Conservation (phyloP, 495 filamentous ascomycete species). For the Cryomyces antarcticus region DNA sequence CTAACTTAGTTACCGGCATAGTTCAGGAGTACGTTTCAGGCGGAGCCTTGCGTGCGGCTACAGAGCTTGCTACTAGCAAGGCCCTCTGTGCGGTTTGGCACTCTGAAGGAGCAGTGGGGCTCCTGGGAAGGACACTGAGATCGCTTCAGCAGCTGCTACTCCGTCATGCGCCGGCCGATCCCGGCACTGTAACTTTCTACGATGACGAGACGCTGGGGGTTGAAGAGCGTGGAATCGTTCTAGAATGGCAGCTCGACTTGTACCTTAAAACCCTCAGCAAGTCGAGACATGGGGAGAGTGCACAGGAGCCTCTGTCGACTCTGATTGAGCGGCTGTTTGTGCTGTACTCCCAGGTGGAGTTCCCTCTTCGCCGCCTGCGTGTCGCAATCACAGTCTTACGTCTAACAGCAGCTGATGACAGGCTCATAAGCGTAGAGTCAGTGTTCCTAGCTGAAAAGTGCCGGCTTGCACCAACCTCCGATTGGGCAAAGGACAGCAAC, state of each 20-base stretch:
- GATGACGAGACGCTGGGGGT: conserved; percentile 21
- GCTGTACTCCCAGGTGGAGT: conserved; percentile 9
- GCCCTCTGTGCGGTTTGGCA: conserved; percentile 12
- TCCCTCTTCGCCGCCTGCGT: conserved; percentile 14
- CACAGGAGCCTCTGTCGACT: conserved; percentile 17
- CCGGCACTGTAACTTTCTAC: conserved; percentile 12
- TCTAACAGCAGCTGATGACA: conserved; percentile 1
- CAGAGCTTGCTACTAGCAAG: conserved; percentile 9
- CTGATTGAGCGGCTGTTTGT: conserved; percentile 17
- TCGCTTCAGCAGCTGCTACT: conserved; percentile 24
- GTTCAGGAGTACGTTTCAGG: too few species aligned
- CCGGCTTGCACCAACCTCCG: conserved; percentile 1
- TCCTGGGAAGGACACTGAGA: conserved; percentile 27
- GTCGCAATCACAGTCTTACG: conserved; percentile 7
- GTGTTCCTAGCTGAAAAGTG: conserved; percentile 2
- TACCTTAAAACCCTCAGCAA: conserved; percentile 5
- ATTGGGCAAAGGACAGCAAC: conserved; percentile 31
- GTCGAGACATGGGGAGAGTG: background rate
- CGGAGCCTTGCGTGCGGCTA: conserved; percentile 4
- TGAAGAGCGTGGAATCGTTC: conserved; percentile 24
- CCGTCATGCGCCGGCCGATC: background rate
- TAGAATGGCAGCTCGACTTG: conserved; percentile 35
- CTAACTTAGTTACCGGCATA: too few species aligned
- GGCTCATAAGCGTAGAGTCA: conserved; percentile 20
- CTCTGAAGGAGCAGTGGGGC: conserved; percentile 4